Evolutionary conservation across 495 filamentous ascomycete genomes (phyloP), one percentile per base, ranked within the genome.

Genomic region (Hypoxylon lienhwacheense): DNA sequence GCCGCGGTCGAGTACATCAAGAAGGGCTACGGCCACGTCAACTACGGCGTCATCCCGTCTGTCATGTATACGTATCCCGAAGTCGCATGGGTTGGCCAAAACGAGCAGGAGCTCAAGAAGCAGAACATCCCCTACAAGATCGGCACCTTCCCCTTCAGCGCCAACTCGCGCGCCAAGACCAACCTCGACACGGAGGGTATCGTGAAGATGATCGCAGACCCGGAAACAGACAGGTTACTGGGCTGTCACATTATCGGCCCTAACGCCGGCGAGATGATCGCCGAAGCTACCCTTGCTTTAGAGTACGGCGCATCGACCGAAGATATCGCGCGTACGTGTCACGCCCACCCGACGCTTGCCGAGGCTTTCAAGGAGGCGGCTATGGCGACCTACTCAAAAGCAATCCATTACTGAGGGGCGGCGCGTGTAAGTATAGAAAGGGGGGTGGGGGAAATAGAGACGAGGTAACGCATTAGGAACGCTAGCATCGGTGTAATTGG

Each of bases 61-160:
- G 93, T 98, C 74, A 98, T 98, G 93, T 98, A 98, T 81, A 97
- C 93, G 12, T 86, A 95, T 77, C 93, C 93, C 44, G 93, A 98
- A 72, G 93, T 97, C 54, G 92, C 93, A 26, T 98, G 93, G 93
- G 93, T 98, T 28, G 93, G 93, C 41, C 90, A 96, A 81, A 96
- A 87, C 70, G 95, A 98, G 81, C 88, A 91, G 59, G 95, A 97
- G 58, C 77, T 97, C 47, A 96, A 97, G 83, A 84, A 84, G 54
- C 79, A 87, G 37, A 89, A 87, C 54, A 80, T 95, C 72, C 87
- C 89, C 73, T 97, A 96, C 84, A 87, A 86, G 62, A 75, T 88
- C 66, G 93, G 93, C 70, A 83, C 82, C 25, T 98, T 98, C 84
- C 93, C 93, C 62, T 98, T 98, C 81, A 86, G 82, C 67, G 93